phyloP scores from a whole-genome alignment of 2,329 filamentous ascomycete species.

The Diaporthe sp. region DNA sequence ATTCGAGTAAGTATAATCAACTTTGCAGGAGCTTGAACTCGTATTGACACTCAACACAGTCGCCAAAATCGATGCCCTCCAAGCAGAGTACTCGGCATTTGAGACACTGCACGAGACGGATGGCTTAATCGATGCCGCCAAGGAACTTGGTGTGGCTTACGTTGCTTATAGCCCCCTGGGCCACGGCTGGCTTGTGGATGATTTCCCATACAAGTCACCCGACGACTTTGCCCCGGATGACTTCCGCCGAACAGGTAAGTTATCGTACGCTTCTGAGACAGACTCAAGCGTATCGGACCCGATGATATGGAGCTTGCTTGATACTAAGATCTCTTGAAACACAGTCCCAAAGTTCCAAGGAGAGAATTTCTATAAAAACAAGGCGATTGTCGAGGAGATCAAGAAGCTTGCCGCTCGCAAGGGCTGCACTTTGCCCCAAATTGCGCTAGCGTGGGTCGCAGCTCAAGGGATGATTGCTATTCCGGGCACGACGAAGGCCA shows the following conservation, averaged over 20 bases:
- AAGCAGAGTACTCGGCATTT: slow-evolving; percentile 60
- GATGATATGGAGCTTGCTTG: neutral
- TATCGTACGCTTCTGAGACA: neutral
- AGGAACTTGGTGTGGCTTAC: slow-evolving; percentile 56
- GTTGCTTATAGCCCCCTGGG: slow-evolving; percentile 61
- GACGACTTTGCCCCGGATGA: slow-evolving; percentile 56
- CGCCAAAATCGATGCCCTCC: slow-evolving; percentile 60
- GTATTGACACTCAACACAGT: slow-evolving; percentile 47
- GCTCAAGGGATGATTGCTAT: slow-evolving; percentile 37
- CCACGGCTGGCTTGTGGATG: slow-evolving; percentile 61
- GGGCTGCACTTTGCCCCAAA: slow-evolving; percentile 49
- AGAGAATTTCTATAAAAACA: slow-evolving; percentile 60
- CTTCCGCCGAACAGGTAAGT: slow-evolving; percentile 1
- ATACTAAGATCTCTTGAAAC: neutral
- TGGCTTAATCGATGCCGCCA: slow-evolving; percentile 55
- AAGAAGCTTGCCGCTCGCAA: slow-evolving; percentile 53
- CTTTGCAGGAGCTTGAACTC: neutral
- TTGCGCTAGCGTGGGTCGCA: slow-evolving; percentile 52
- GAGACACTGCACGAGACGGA: slow-evolving; percentile 56
- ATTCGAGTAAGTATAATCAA: slow-evolving; percentile 50
- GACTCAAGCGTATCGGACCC: no score
- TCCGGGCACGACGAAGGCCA: slow-evolving; percentile 17
- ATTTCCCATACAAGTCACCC: slow-evolving; percentile 55
- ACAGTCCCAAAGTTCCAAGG: slow-evolving; percentile 52
- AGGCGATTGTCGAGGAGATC: slow-evolving; percentile 55